phyloP scores from a whole-genome alignment of 306 rosid species.

The Glycyrrhiza uralensis region DNA sequence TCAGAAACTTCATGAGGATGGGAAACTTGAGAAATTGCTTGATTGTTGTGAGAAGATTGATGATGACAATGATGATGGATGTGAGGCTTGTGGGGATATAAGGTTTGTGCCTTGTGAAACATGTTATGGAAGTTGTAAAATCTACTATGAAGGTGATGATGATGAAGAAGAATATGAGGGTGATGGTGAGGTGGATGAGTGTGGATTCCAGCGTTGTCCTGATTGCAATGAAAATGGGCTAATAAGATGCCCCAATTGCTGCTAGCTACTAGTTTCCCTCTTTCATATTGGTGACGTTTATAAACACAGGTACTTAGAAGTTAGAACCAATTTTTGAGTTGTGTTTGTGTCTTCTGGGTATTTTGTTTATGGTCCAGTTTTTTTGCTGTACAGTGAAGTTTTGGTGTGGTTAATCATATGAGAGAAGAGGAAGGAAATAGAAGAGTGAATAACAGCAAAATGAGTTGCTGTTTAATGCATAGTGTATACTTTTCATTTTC shows the following conservation, averaged over 20 bases:
- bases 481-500: conserved; percentile 29
- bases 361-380: conserved; percentile 29
- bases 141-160: conserved; percentile 53
- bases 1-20: conserved; percentile 66
- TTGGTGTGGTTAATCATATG: conserved; percentile 24
- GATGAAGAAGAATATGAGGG: conserved; percentile 35
- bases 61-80: conserved; percentile 28
- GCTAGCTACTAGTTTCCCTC: conserved; percentile 43
- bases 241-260: conserved; percentile 71
- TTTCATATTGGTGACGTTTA: neutral
- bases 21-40: conserved; percentile 71
- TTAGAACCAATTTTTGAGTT: conserved; percentile 34
- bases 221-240: conserved; percentile 95
- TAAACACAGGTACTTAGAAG: conserved; percentile 38
- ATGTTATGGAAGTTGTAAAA: conserved; percentile 93
- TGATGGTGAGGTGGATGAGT: conserved; percentile 37
- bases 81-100: conserved; percentile 87
- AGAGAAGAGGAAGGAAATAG: conserved; percentile 6
- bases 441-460: conserved; percentile 30
- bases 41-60: conserved; percentile 50
- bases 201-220: conserved; percentile 75
- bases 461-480: conserved; percentile 25
- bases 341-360: conserved; percentile 7
- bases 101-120: conserved; percentile 92
- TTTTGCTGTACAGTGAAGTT: conserved; percentile 58